Evolutionary conservation across 768 basidiomycete species (phyloP).

Genomic region (Russula sp.): DNA sequence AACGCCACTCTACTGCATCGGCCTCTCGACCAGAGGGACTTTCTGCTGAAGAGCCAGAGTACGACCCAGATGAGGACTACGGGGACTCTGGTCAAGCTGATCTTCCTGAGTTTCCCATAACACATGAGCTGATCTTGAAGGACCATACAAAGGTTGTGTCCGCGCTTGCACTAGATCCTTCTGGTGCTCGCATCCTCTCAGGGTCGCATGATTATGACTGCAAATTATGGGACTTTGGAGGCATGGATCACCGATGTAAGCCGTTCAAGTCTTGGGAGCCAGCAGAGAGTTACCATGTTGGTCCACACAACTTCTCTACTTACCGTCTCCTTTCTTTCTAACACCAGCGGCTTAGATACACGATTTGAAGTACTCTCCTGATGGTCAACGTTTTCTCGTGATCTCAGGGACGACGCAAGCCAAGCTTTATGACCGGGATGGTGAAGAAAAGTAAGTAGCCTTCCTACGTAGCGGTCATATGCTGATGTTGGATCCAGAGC

Average conservation of each 20-base stretch:
- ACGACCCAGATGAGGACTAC: constrained; percentile 44
- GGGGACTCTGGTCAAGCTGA: constrained; percentile 46
- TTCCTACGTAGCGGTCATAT: constrained; percentile 33
- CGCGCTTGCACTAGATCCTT: constrained; percentile 87
- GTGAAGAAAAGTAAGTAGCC: constrained; percentile 79
- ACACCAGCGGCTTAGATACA: constrained; percentile 57
- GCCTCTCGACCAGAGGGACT: constrained; percentile 10
- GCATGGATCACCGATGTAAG: constrained; percentile 86
- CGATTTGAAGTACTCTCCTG: constrained; percentile 85
- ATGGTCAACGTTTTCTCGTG: constrained; percentile 81
- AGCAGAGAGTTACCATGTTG: constrained; percentile 86
- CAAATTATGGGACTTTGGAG: constrained; percentile 99
- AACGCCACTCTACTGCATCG: constrained; percentile 10
- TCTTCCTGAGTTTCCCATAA: constrained; percentile 69
- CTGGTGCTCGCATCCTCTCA: constrained; percentile 86
- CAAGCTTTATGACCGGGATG: constrained; percentile 88
- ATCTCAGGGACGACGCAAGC: constrained; percentile 87
- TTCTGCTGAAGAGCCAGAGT: constrained; percentile 36
- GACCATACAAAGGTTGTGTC: constrained; percentile 97
- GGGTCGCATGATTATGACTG: constrained; percentile 98
- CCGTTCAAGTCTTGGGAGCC: constrained; percentile 98
- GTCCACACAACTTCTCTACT: constrained; percentile 32
- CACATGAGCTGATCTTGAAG: constrained; percentile 89
- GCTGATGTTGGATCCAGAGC: constrained; percentile 60
- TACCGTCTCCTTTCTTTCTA: constrained; percentile 8